These are phyloP conservation scores for Penicillium diatomitis DNA, from an alignment of 495 filamentous ascomycete genomes.

Conservation along the genomic window DNA sequence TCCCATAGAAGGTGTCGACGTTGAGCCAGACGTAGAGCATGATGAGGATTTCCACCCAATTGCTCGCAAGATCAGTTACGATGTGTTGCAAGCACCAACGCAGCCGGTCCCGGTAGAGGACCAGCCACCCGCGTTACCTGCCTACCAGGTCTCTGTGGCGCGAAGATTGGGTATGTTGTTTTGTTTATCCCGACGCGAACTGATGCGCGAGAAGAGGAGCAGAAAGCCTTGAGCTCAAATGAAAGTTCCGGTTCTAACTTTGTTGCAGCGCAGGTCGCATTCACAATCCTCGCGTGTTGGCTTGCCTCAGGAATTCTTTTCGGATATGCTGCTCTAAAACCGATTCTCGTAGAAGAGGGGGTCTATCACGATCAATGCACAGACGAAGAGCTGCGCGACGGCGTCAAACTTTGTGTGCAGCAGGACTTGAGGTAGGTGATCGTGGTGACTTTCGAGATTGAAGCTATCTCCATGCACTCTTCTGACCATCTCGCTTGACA, in stretches of 20 bases:
- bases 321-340: conserved; percentile 66
- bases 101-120: conserved; percentile 1
- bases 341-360: conserved; percentile 55
- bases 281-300: conserved; percentile 12
- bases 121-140: conserved; percentile 2
- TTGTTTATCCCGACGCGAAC: too few relatives aligned
- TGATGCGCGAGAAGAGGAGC: too few relatives aligned
- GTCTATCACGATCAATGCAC: conserved; percentile 47
- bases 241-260: too few relatives aligned
- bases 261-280: conserved; percentile 6
- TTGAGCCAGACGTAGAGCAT: conserved; percentile 14
- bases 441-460: too few relatives aligned
- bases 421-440: conserved; percentile 51
- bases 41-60: conserved; percentile 7
- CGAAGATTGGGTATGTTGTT: conserved; percentile 8
- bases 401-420: conserved; percentile 48
- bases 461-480: too few relatives aligned
- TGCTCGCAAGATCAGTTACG: conserved; percentile 9
- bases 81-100: conserved; percentile 7
- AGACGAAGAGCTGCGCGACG: conserved; percentile 29
- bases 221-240: too few relatives aligned
- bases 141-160: conserved; percentile 5
- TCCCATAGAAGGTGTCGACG: conserved; percentile 31
- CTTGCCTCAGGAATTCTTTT: conserved; percentile 53
- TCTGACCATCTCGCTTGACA: conserved; percentile 2